Conservation (phyloP, 768 basidiomycete genomes). For the Lentinus tigrinus region DNA sequence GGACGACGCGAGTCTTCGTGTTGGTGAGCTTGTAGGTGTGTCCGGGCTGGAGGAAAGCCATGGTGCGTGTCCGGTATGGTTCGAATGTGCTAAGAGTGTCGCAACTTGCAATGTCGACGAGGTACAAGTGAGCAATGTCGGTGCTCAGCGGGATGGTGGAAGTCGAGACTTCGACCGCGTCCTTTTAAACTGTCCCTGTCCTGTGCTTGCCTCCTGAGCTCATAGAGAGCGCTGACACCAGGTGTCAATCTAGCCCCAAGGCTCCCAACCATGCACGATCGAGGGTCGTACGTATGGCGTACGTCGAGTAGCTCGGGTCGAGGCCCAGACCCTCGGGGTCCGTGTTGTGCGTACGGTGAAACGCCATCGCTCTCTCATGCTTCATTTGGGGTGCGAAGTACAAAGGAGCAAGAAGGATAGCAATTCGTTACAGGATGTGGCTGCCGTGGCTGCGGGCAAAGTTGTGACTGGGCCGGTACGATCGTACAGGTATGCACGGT, state of each 20-base stretch:
- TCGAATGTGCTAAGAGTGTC: no score
- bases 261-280: neutral
- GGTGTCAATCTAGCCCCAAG: neutral
- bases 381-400: slow-evolving; percentile 1
- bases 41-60: slow-evolving; percentile 31
- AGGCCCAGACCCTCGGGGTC: neutral
- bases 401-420: neutral
- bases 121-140: neutral
- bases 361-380: neutral
- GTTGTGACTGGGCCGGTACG: neutral
- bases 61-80: neutral
- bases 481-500: neutral
- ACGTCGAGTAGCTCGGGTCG: neutral
- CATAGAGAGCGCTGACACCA: neutral
- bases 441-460: neutral
- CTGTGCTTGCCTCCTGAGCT: neutral
- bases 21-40: slow-evolving; percentile 47
- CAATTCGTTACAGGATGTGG: neutral
- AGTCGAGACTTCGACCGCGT: neutral
- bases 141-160: neutral
- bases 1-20: slow-evolving; percentile 46
- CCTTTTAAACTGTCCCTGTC: neutral
- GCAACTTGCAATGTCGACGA: neutral
- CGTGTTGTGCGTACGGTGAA: neutral
- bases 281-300: slow-evolving; percentile 1